Percentiles rank a stretch among this genome's conserved stretches.
phyloP scores from a whole-genome alignment of 2,329 filamentous ascomycete species.

The Ampelomyces quisqualis region DNA sequence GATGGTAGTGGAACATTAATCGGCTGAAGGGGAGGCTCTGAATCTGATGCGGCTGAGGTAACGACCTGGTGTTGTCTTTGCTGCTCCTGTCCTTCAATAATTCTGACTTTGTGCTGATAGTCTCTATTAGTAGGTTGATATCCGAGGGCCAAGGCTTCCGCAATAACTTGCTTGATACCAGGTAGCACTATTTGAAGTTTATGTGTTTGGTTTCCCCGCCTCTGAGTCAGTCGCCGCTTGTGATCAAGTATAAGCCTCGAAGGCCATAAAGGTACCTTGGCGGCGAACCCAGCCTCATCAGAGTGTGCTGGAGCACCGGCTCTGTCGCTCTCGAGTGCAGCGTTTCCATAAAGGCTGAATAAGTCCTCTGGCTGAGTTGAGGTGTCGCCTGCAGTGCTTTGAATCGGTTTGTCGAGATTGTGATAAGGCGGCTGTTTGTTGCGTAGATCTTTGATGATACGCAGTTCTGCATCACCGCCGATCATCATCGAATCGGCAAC shows the following conservation, averaged over 20 bases:
- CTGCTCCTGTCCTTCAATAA: constrained; percentile 4
- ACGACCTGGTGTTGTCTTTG: background rate
- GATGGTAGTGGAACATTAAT: background rate
- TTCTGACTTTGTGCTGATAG: constrained; percentile 4
- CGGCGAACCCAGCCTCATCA: too few species aligned
- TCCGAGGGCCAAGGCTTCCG: constrained; percentile 8
- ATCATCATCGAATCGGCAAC: too few species aligned
- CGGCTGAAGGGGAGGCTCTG: background rate
- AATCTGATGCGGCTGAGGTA: background rate
- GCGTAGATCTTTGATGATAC: background rate
- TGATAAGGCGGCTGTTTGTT: background rate
- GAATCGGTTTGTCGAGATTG: background rate
- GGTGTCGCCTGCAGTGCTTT: background rate
- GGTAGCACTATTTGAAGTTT: background rate
- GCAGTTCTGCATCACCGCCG: background rate
- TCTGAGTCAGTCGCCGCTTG: constrained; percentile 15
- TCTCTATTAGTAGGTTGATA: constrained; percentile 5
- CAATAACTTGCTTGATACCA: constrained; percentile 13
- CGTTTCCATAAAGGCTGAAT: constrained; percentile 4
- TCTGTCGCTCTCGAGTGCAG: constrained; percentile 3
- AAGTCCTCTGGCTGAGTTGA: constrained; percentile 5
- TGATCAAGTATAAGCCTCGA: constrained; percentile 17
- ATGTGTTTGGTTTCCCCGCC: constrained; percentile 5
- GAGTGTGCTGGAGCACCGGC: background rate
- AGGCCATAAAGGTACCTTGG: constrained; percentile 12